Conservation (phyloP, 2,329 filamentous ascomycete genomes). For the Scedosporium apiospermum region DNA sequence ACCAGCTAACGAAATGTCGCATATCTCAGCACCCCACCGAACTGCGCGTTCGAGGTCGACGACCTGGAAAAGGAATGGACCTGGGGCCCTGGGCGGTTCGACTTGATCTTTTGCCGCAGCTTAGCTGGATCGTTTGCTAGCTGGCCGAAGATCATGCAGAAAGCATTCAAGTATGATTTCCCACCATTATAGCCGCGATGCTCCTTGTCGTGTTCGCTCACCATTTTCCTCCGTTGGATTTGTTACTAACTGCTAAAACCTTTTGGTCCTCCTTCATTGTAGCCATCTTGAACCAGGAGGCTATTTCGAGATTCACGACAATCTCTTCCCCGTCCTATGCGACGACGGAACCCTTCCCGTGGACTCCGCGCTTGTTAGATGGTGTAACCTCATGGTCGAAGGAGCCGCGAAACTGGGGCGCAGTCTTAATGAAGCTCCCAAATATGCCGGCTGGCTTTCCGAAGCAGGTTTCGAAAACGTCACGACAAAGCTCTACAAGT, state of each 20-base stretch:
- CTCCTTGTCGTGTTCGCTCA: too few relatives aligned
- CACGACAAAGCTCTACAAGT: constrained; percentile 34
- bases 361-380: constrained; percentile 17
- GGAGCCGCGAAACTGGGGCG: constrained; percentile 20
- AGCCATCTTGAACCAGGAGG: constrained; percentile 21
- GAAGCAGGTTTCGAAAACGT: constrained; percentile 46
- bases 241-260: neutral
- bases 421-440: constrained; percentile 16
- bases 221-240: too few relatives aligned
- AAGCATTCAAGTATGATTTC: constrained; percentile 13
- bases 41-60: constrained; percentile 37
- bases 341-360: constrained; percentile 22
- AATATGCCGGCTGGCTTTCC: constrained; percentile 27
- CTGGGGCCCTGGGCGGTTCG: constrained; percentile 24
- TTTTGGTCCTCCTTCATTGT: neutral
- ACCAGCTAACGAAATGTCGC: neutral
- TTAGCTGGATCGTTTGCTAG: constrained; percentile 18
- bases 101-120: constrained; percentile 27
- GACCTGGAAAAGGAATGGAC: constrained; percentile 31
- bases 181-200: too few relatives aligned
- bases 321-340: constrained; percentile 17
- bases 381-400: constrained; percentile 19
- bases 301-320: constrained; percentile 22
- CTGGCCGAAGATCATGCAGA: constrained; percentile 23
- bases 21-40: constrained; percentile 30